Evolutionary conservation across 352 stramenopile genomes (phyloP), one percentile per base, ranked within the genome.

Genomic region (Chrysophaeum taylorii): DNA sequence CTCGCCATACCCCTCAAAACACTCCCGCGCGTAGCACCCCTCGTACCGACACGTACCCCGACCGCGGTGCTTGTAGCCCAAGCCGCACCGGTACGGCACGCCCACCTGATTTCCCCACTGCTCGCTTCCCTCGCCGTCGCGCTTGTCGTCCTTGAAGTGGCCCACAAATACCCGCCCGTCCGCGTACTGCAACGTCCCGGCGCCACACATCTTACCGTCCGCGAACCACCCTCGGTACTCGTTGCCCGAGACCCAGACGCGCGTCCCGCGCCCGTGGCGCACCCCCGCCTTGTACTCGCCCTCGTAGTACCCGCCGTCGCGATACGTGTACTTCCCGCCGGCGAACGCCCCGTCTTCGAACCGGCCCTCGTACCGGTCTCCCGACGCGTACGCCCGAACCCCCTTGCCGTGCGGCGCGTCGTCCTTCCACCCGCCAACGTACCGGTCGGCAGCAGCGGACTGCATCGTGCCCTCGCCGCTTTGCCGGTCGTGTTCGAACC

Each of bases 301-400:
- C 0, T 81, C 75, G 70, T 91, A 92, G n/a, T 73, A 81, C 41
- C 78, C 87, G 0, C 85, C 85, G 64, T 91, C 87, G 0, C 81
- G 79, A 84, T 85, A 92, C 48, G 50, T 73, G 64, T 86, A 89
- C 53, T 54, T 74, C 0, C 86, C 85, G 31, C 85, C 85, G 14
- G 77, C 73, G 61, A 88, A 82, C 57, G 84, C 78, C 39, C 87
- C 89, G 70, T 84, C 75, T 0, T 80, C 73, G 63, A 90, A 84
- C 14, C 81, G 76, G 23, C 85, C 84, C 68, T 89, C 82, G 68
- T 89, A 92, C 27, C 52, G 7, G 52, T 63, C 52, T 4, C 52
- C 52, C 16, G 36, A n/a, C 27, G 9, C 52, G 39, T 39, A 63
- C 52, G 39, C 39, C 7, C 21, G 2, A 25, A 63, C n/a, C 7